Evolutionary conservation across 2,329 filamentous ascomycete genomes (phyloP).

Genomic region (Blastomyces gilchristii): DNA sequence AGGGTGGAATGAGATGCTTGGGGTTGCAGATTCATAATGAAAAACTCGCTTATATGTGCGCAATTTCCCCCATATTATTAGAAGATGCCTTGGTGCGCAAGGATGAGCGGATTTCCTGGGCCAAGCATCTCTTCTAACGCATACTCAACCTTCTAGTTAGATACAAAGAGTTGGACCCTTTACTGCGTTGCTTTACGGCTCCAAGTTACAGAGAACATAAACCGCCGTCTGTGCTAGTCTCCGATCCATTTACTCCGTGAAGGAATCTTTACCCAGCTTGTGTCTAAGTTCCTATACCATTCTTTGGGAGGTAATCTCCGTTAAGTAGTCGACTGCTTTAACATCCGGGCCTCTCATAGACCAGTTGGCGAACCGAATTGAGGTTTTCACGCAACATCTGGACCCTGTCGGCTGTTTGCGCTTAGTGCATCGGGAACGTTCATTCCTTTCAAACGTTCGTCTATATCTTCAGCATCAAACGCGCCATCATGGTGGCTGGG

Average conservation of each 20-base stretch:
- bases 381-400: slow-evolving; percentile 64
- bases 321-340: slow-evolving; percentile 49
- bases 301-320: slow-evolving; percentile 55
- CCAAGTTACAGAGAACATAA: not conserved
- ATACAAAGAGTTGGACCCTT: not conserved
- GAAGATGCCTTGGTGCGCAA: not conserved
- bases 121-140: not conserved
- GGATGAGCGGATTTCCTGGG: slow-evolving; percentile 6
- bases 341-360: slow-evolving; percentile 56
- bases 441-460: slow-evolving; percentile 48
- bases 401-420: slow-evolving; percentile 57
- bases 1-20: not conserved
- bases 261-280: slow-evolving; percentile 46
- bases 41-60: not conserved
- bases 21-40: not conserved
- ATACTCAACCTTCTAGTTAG: not conserved
- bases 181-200: not conserved
- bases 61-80: not conserved
- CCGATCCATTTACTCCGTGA: slow-evolving; percentile 50
- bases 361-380: slow-evolving; percentile 58
- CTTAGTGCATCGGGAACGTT: slow-evolving; percentile 57
- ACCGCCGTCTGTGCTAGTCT: no score
- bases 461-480: slow-evolving; percentile 48
- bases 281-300: slow-evolving; percentile 56
- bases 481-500: slow-evolving; percentile 52